Conservation (phyloP, 495 filamentous ascomycete species). For the Annulohypoxylon maeteangense region DNA sequence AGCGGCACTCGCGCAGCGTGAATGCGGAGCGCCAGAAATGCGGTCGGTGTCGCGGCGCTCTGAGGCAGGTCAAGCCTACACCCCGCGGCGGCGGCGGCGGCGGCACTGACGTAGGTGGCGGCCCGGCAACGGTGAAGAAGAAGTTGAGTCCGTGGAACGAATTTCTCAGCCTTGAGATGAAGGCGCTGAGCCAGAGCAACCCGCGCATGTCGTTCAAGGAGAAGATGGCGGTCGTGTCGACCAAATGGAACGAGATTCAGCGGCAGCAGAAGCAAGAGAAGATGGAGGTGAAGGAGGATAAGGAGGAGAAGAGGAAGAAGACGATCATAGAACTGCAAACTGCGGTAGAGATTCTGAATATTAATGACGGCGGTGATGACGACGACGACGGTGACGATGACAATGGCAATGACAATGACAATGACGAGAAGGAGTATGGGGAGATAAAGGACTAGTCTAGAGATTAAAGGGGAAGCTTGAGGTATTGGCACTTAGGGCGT, state of each 20-base stretch:
- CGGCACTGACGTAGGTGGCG: slow-evolving; percentile 24
- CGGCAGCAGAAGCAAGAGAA: slow-evolving; percentile 15
- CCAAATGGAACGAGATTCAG: slow-evolving; percentile 30
- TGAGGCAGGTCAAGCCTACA: slow-evolving; percentile 83
- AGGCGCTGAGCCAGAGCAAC: slow-evolving; percentile 59
- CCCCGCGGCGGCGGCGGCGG: slow-evolving; percentile 60
- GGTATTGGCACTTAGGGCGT: slow-evolving; percentile 10
- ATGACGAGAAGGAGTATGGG: slow-evolving; percentile 11
- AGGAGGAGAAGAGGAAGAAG: slow-evolving; percentile 3
- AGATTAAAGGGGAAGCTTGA: neutral
- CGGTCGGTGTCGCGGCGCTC: slow-evolving; percentile 70
- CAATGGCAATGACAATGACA: slow-evolving; percentile 20
- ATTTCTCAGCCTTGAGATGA: slow-evolving; percentile 69
- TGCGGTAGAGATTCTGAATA: slow-evolving; percentile 34
- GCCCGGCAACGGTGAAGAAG: slow-evolving; percentile 18
- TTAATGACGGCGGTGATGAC: slow-evolving; percentile 24
- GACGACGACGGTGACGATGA: slow-evolving; percentile 25
- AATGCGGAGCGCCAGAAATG: slow-evolving; percentile 73
- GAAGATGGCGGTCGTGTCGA: slow-evolving; percentile 68
- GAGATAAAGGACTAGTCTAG: neutral
- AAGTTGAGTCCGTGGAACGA: slow-evolving; percentile 67
- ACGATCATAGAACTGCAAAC: slow-evolving; percentile 10
- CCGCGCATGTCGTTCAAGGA: slow-evolving; percentile 64
- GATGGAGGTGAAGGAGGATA: neutral
- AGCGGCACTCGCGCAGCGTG: slow-evolving; percentile 86